phyloP scores from a whole-genome alignment of 306 rosid genomes.

The Acacia acuminata region DNA sequence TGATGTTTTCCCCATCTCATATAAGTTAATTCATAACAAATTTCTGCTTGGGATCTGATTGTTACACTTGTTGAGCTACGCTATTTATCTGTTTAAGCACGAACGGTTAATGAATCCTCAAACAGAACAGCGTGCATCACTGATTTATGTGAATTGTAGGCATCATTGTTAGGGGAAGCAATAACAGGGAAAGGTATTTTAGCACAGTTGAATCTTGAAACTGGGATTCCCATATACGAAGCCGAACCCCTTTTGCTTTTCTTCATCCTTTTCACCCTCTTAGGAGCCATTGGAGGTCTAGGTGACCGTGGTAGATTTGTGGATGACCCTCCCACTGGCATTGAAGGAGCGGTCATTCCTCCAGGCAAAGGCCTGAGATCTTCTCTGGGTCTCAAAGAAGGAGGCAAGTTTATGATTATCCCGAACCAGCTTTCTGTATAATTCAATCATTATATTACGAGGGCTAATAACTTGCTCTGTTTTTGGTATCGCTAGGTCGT shows the following conservation, averaged over 20 bases:
- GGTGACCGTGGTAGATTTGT: conserved; percentile 94
- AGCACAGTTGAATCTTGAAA: conserved; percentile 82
- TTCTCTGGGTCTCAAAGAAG: conserved; percentile 84
- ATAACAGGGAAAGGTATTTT: conserved; percentile 95
- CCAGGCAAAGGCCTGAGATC: conserved; percentile 70
- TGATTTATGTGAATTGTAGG: conserved; percentile 58
- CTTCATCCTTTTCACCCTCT: conserved; percentile 89
- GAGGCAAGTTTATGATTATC: conserved; percentile 45
- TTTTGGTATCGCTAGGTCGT: conserved; percentile 55
- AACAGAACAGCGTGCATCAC: background rate
- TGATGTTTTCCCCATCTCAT: background rate
- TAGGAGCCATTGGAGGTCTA: conserved; percentile 97
- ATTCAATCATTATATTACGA: background rate
- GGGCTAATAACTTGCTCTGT: background rate
- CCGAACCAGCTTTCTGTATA: background rate
- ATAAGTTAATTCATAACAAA: background rate
- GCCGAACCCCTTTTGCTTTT: conserved; percentile 97
- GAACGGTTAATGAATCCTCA: background rate
- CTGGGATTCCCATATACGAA: conserved; percentile 92
- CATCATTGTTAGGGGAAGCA: conserved; percentile 87
- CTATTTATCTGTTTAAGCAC: background rate
- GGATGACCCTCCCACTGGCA: conserved; percentile 69
- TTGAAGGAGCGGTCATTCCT: conserved; percentile 66
- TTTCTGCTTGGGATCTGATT: background rate
- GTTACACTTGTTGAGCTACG: background rate